Evolutionary conservation across 208 protist species (phyloP).

Genomic region (Balamuthia mandrillaris): DNA sequence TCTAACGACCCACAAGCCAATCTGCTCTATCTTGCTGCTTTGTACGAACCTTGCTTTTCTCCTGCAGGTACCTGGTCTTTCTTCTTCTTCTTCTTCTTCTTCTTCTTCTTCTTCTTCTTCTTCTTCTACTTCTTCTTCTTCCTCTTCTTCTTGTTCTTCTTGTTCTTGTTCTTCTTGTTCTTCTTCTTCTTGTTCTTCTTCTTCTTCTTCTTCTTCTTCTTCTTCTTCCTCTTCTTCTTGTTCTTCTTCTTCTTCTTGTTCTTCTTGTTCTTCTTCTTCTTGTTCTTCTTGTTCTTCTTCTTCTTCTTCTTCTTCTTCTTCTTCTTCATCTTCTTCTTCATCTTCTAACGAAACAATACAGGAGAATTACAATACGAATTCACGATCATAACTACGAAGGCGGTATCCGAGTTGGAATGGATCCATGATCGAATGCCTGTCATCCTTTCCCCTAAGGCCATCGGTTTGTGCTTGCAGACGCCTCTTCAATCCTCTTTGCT

Average conservation of each 20-base stretch:
- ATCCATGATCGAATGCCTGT: conserved; percentile 28
- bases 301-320: no score
- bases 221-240: no score
- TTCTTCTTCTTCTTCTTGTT: no score
- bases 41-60: conserved; percentile 20
- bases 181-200: no score
- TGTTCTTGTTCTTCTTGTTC: no score
- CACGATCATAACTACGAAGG: conserved; percentile 25
- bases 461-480: not conserved
- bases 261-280: not conserved
- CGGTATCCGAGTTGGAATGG: not conserved
- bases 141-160: no score
- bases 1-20: not conserved
- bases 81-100: not conserved
- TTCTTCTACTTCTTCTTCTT: no score
- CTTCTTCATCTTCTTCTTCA: no score
- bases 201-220: no score
- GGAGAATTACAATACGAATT: not conserved
- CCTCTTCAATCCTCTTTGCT: not conserved
- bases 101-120: not conserved
- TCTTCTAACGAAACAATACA: not conserved
- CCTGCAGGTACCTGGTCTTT: not conserved
- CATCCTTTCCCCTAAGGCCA: no score
- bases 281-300: not conserved
- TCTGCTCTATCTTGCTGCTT: not conserved